A percentile compares a stretch with the other conserved stretches of the same genome.
phyloP scores from a whole-genome alignment of 345 rosid species.

The Murraya paniculata region DNA sequence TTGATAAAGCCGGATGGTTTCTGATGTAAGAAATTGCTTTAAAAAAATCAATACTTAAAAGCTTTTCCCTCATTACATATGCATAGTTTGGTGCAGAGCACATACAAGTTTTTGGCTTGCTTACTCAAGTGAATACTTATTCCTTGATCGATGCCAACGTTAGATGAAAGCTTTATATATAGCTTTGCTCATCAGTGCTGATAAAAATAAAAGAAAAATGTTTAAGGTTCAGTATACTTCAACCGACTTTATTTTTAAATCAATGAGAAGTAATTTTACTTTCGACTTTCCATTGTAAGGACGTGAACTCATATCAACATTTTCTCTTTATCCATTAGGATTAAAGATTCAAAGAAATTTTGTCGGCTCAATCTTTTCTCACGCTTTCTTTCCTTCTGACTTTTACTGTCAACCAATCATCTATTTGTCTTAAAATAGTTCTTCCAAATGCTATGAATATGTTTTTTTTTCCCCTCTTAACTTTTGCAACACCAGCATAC shows the following conservation, averaged over 20 bases:
- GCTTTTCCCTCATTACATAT: neutral
- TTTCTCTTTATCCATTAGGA: constrained; percentile 13
- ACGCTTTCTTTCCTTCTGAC: neutral
- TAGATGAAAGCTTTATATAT: too few species aligned
- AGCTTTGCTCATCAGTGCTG: too few species aligned
- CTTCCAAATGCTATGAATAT: neutral
- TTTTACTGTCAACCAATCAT: constrained; percentile 14
- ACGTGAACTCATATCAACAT: neutral
- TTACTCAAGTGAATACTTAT: neutral
- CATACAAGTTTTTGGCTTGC: neutral
- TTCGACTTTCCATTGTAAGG: constrained; percentile 1
- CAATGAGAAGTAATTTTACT: neutral
- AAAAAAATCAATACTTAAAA: neutral
- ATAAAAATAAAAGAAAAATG: too few species aligned
- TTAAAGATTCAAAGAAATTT: constrained; percentile 17
- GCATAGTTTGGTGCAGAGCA: neutral
- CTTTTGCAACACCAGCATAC: constrained; percentile 15
- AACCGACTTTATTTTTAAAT: neutral
- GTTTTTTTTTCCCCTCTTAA: neutral
- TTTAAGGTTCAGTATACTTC: neutral
- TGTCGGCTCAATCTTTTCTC: constrained; percentile 3
- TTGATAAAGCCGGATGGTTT: constrained; percentile 1
- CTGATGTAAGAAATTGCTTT: neutral
- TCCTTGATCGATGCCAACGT: neutral
- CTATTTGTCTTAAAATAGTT: neutral